A percentile compares a stretch with the other conserved stretches of the same genome.
Conservation (phyloP, 805 yeast genomes). For the Debaryomyces hansenii region DNA sequence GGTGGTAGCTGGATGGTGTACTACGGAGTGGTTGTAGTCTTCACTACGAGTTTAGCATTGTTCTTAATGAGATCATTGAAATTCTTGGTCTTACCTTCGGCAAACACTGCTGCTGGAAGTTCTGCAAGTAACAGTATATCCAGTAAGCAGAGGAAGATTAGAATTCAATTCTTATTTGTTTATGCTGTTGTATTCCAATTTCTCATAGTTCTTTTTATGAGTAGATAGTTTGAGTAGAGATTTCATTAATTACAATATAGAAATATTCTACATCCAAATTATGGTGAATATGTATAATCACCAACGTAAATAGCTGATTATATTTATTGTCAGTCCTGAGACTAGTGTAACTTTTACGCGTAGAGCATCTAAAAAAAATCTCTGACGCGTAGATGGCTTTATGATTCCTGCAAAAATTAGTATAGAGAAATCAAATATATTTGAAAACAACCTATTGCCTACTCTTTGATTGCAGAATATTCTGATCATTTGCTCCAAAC, state of each 20-base stretch:
- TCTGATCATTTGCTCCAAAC: no score
- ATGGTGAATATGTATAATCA: no score
- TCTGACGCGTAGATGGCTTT: neutral
- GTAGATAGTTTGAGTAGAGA: slow-evolving; percentile 15
- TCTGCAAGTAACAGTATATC: slow-evolving; percentile 59
- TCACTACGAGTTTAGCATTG: slow-evolving; percentile 48
- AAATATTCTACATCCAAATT: no score
- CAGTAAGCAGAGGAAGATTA: slow-evolving; percentile 67
- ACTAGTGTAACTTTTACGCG: neutral
- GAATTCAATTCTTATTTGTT: slow-evolving; percentile 83
- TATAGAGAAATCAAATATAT: no score
- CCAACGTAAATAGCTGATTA: no score
- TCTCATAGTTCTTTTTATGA: slow-evolving; percentile 70
- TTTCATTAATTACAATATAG: no score
- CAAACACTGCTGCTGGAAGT: slow-evolving; percentile 36
- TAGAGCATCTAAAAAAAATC: neutral
- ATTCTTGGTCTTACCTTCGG: slow-evolving; percentile 62
- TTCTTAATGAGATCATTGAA: slow-evolving; percentile 70
- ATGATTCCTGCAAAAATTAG: no score
- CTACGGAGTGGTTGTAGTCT: slow-evolving; percentile 33
- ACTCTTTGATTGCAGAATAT: no score
- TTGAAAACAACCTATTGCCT: no score
- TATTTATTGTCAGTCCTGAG: no score
- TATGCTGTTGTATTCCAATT: slow-evolving; percentile 84
- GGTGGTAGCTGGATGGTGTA: slow-evolving; percentile 32